Conservation (phyloP, 1,284 basidiomycete genomes). For the Cerrena zonata region DNA sequence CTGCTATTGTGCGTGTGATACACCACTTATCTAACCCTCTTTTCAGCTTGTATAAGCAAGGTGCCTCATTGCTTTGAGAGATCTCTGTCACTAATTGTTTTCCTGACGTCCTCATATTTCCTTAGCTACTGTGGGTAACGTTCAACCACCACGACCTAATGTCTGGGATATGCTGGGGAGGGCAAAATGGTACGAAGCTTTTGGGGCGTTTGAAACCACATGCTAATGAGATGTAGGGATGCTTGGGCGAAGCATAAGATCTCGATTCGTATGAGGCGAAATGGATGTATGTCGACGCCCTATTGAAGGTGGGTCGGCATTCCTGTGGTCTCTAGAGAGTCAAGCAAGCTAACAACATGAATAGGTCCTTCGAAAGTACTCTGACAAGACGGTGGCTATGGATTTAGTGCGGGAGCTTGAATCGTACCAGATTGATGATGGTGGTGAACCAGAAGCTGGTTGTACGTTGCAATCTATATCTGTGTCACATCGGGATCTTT, state of each 20-base stretch:
- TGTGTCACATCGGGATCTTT: not conserved
- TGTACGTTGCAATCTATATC: conserved; percentile 38
- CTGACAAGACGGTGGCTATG: conserved; percentile 73
- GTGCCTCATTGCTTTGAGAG: conserved; percentile 34
- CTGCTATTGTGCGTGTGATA: conserved; percentile 3
- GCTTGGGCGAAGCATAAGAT: conserved; percentile 90
- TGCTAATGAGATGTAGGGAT: conserved; percentile 56
- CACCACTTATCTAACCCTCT: conserved; percentile 5
- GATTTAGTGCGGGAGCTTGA: conserved; percentile 81
- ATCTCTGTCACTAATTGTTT: not conserved
- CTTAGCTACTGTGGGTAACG: conserved; percentile 84
- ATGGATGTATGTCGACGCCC: conserved; percentile 82
- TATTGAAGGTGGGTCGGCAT: conserved; percentile 62
- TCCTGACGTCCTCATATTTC: not conserved
- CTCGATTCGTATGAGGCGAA: conserved; percentile 78
- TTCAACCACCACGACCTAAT: conserved; percentile 73
- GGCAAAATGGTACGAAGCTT: conserved; percentile 76
- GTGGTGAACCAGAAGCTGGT: conserved; percentile 67
- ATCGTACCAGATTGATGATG: conserved; percentile 47
- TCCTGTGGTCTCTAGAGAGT: not conserved
- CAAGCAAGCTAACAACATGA: not conserved
- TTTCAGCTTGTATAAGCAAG: conserved; percentile 83
- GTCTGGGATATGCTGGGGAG: conserved; percentile 90
- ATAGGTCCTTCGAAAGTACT: conserved; percentile 80
- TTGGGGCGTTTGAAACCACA: conserved; percentile 20